Evolutionary conservation across 495 filamentous ascomycete species (phyloP), one percentile per base, ranked within the genome.

Genomic region (Mycothermus thermophilus): DNA sequence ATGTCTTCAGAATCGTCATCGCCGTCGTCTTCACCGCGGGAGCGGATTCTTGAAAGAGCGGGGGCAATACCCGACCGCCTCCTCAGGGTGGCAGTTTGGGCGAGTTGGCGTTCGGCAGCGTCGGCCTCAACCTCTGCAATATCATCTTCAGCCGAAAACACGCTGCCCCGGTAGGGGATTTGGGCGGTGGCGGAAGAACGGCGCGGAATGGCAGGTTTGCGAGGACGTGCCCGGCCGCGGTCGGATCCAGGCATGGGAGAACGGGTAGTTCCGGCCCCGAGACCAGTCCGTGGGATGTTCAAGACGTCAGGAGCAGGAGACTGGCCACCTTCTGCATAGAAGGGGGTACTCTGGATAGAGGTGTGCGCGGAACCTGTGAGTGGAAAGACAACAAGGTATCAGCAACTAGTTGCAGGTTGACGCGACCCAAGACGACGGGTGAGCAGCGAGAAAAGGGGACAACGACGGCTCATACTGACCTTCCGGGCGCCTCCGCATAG

Each of bases 141-240:
- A 53, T 82, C 85, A 55, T 99, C 90, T 47, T 99, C 90, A 14
- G 83, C 86, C 7, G 87, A 94, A 56, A 95, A 99, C 42, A 83
- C 74, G 51, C 84, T 83, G 10, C 85, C 80, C 42, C 79, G 77
- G 44, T 87, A 75, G 12, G 83, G 85, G 11, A 71, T 67, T 38
- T 74, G 68, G 7, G 75, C 67, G 45, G 75, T 79, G n/a, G 79
- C 80, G 19, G 84, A 83, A 42, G 75, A 66, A 30, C 82, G 72
- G 34, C 82, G 79, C 27, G 71, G 50, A 56, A 85, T 71, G 15
- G 67, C 50, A 9, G 81, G 83, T 51, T 83, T 86, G 48, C 74
- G 77, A n/a, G 74, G 64, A 40, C 67, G 72, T 21, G 59, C 46
- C 42, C 66, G 66, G 31, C 66, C 58, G 32, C 75, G 62, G 27